Percentiles rank a stretch among this genome's conserved stretches.
Evolutionary conservation across 2,329 filamentous ascomycete genomes (phyloP).

Genomic region (Paecilomyces sp.): DNA sequence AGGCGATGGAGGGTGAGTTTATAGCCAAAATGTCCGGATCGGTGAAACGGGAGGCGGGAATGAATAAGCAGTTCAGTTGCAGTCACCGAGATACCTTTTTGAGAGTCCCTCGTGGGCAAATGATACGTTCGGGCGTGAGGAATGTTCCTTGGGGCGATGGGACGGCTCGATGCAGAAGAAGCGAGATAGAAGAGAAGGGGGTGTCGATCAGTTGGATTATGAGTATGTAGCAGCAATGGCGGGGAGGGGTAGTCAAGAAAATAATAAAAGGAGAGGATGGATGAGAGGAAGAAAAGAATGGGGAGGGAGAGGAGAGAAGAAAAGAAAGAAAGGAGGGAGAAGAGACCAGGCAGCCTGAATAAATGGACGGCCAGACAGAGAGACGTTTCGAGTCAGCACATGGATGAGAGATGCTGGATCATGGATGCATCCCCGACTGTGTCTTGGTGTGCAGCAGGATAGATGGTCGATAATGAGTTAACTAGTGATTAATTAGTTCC

Average conservation of each 20-base stretch:
- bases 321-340: slow-evolving; percentile 1
- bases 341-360: neutral
- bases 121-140: neutral
- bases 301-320: slow-evolving; percentile 1
- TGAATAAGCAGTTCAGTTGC: neutral
- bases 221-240: neutral
- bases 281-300: slow-evolving; percentile 1
- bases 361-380: neutral
- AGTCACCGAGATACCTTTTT: neutral
- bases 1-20: neutral
- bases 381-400: too few relatives aligned
- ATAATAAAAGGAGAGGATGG: slow-evolving; percentile 1
- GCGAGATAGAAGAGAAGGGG: neutral
- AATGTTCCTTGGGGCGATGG: neutral
- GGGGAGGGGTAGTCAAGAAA: too few relatives aligned
- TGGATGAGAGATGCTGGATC: neutral
- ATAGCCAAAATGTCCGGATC: neutral
- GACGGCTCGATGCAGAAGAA: slow-evolving; percentile 1
- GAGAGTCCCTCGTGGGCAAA: neutral
- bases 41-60: neutral
- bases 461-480: too few relatives aligned
- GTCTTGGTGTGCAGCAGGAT: too few relatives aligned
- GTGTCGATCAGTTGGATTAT: neutral
- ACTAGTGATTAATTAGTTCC: too few relatives aligned
- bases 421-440: neutral